These are phyloP conservation scores for Cicer arietinum DNA, from an alignment of 306 rosid species.

Conservation along the genomic window DNA sequence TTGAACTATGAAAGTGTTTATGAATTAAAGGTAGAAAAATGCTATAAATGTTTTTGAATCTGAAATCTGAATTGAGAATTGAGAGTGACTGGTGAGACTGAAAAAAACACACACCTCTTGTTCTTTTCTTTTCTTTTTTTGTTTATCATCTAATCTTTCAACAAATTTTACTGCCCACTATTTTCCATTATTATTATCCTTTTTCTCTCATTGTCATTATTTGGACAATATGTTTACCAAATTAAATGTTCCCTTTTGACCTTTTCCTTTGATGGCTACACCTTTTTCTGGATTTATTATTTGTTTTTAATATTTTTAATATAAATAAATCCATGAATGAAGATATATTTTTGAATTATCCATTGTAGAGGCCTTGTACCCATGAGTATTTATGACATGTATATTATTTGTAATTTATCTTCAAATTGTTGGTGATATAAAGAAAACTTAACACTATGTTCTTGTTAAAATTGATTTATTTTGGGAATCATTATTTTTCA, in stretches of 20 bases:
- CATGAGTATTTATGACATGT: too few relatives aligned
- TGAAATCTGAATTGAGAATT: slow-evolving; percentile 46
- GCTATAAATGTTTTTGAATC: slow-evolving; percentile 35
- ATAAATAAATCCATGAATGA: background rate
- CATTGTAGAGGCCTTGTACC: background rate
- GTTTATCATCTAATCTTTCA: slow-evolving; percentile 43
- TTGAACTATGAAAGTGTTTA: background rate
- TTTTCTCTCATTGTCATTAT: slow-evolving; percentile 6
- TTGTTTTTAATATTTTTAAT: background rate
- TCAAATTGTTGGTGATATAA: background rate
- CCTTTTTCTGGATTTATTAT: slow-evolving; percentile 6
- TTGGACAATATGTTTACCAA: background rate
- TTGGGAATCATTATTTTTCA: too few relatives aligned
- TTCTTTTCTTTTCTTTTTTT: slow-evolving; percentile 9
- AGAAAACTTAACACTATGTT: too few relatives aligned
- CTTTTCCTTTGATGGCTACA: slow-evolving; percentile 32
- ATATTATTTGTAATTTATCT: background rate
- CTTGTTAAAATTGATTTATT: too few relatives aligned
- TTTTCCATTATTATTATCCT: slow-evolving; percentile 38
- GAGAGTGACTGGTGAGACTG: slow-evolving; percentile 49
- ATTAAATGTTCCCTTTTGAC: slow-evolving; percentile 17
- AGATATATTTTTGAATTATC: slow-evolving; percentile 33
- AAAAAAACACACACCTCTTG: slow-evolving; percentile 36
- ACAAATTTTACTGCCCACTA: slow-evolving; percentile 45
- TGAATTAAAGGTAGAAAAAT: slow-evolving; percentile 30